These are phyloP conservation scores for Heimioporus sp. DNA, from an alignment of 768 basidiomycete species.

Conservation along the genomic window DNA sequence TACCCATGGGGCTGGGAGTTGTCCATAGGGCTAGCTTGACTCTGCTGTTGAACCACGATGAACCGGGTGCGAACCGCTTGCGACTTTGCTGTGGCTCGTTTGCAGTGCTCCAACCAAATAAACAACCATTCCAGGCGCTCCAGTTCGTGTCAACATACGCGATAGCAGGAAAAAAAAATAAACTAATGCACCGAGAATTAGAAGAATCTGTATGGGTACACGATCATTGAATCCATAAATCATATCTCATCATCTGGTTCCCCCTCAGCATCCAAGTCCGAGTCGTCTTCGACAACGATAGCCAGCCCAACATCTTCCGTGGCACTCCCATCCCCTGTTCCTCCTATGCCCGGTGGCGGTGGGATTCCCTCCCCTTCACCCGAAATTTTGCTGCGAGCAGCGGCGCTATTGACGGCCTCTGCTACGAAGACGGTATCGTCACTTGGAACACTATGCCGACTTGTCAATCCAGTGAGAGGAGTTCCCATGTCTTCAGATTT, in stretches of 20 bases:
- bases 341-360: slow-evolving; percentile 7
- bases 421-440: slow-evolving; percentile 52
- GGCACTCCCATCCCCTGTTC: background rate
- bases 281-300: slow-evolving; percentile 25
- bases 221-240: slow-evolving; percentile 32
- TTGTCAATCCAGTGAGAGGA: slow-evolving; percentile 46
- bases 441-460: slow-evolving; percentile 54
- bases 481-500: slow-evolving; percentile 57
- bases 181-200: slow-evolving; percentile 21
- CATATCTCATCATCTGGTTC: slow-evolving; percentile 46
- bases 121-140: slow-evolving; percentile 18
- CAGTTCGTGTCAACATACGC: slow-evolving; percentile 18
- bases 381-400: slow-evolving; percentile 28
- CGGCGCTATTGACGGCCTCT: slow-evolving; percentile 28
- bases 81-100: slow-evolving; percentile 31
- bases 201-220: slow-evolving; percentile 22
- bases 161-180: too few species aligned
- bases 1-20: slow-evolving; percentile 34
- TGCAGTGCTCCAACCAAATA: slow-evolving; percentile 22
- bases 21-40: slow-evolving; percentile 27
- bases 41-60: slow-evolving; percentile 32
- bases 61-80: slow-evolving; percentile 37
- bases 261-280: slow-evolving; percentile 41
- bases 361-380: slow-evolving; percentile 15
- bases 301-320: slow-evolving; percentile 2